These are phyloP conservation scores for Nyssa sinensis DNA, from an alignment of 148 eudicot genomes.

Conservation along the genomic window DNA sequence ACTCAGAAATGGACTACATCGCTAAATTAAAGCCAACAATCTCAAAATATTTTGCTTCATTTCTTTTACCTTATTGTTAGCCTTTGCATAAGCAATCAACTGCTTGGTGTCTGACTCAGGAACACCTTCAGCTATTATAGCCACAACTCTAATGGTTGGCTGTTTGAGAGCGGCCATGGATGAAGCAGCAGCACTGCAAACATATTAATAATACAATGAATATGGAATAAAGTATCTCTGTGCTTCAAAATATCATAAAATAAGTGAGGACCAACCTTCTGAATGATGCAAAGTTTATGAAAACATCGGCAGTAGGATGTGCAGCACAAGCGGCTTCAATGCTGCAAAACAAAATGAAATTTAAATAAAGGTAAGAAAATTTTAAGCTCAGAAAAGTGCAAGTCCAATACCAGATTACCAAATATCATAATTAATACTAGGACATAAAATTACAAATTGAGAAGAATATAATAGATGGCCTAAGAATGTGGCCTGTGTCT, in stretches of 20 bases:
- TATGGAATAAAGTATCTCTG: background rate
- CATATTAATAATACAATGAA: background rate
- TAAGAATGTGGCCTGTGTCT: background rate
- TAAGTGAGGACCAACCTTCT: conserved; percentile 59
- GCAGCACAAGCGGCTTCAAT: conserved; percentile 94
- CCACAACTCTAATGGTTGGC: conserved; percentile 89
- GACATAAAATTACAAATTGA: background rate
- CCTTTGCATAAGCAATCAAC: conserved; percentile 81
- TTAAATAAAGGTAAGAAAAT: conserved; percentile 6
- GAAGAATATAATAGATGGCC: background rate
- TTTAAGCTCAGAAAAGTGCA: background rate
- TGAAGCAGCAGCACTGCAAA: conserved; percentile 93
- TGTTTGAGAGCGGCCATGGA: conserved; percentile 87
- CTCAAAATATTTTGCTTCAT: background rate
- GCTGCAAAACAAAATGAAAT: conserved; percentile 38
- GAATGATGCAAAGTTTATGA: conserved; percentile 93
- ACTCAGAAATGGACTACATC: background rate
- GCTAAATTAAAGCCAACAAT: background rate
- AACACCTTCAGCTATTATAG: conserved; percentile 97
- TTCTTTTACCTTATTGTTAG: conserved; percentile 80
- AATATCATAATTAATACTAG: background rate
- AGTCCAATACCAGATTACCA: background rate
- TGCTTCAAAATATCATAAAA: background rate
- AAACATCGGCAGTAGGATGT: conserved; percentile 97
- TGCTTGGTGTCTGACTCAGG: conserved; percentile 93